Base-by-base conservation (phyloP, 2,329 filamentous ascomycete species). In the Trichophyton mentagrophytes region DNA sequence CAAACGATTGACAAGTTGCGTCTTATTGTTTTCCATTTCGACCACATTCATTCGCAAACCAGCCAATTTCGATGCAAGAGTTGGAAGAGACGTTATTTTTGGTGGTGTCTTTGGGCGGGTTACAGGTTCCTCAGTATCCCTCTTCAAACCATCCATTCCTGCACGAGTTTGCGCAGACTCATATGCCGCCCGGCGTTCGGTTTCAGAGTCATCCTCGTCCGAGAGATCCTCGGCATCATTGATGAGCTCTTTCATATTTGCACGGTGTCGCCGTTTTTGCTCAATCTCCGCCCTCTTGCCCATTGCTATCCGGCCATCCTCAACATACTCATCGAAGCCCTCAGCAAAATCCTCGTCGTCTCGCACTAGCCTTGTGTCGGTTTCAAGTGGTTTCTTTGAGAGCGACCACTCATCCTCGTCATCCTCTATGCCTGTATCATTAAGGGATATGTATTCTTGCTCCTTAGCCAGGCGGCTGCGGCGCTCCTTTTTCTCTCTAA, bases 281-380 rank as follows among this genome's bases (percentile, higher is more conserved):
- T 90, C 88, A 20, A 82, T 83, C 73, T 93, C 89, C 0, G 90
- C 90, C 63, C 87, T 88, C 64, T 81, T 84, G 38, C 90, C 89
- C 0, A 96, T 78, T 1, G 88, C 83, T 8, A 96, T 82, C 6
- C 84, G 83, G 7, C 88, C 90, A 69, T 96, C 89, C 46, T 93
- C 88, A 7, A 93, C 89, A 67, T 89, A 96, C 60, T 92, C 87
- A 63, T 97, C 92, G 67, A 95, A 97, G 0, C 90, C 91, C 74
- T 97, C 93, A 42, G 88, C 89, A 0, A 96, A 81, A 68, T 97
- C 90, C 70, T 97, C 92, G 67, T 97, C 92, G 38, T 96, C 90
- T 47, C 81, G 82, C 4, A 90, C 82, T 1, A 97, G 80, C 1
- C 92, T 82, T 4, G 87, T 88, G 63, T 90, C 82, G 38, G 83